Percentiles rank a stretch among this genome's conserved stretches.
Evolutionary conservation across 2,329 filamentous ascomycete species (phyloP).

Genomic region (Colletotrichum godetiae): DNA sequence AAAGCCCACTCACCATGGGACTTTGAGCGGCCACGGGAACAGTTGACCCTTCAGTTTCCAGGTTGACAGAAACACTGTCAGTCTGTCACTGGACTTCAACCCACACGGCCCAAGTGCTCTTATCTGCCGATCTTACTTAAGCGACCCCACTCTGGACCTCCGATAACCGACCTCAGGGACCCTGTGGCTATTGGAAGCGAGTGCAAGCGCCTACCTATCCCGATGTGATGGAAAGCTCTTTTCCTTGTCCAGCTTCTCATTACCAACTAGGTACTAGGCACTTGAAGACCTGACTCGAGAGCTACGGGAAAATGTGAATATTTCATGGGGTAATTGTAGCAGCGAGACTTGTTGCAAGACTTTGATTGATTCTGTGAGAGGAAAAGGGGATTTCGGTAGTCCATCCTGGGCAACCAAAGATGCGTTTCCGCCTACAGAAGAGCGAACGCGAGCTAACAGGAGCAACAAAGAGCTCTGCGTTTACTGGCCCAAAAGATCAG

Average conservation of each 20-base stretch:
- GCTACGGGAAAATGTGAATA: too few species aligned
- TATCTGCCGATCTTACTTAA: slow-evolving; percentile 15
- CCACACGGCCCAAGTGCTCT: not conserved
- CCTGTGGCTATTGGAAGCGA: not conserved
- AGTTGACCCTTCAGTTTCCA: not conserved
- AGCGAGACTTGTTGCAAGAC: not conserved
- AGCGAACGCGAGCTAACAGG: too few species aligned
- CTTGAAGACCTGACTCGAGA: too few species aligned
- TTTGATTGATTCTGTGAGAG: not conserved
- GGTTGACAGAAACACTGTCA: too few species aligned
- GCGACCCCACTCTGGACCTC: slow-evolving; percentile 8
- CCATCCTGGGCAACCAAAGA: too few species aligned
- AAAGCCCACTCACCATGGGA: slow-evolving; percentile 2
- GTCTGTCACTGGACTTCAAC: too few species aligned
- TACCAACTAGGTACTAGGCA: not conserved
- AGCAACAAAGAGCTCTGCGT: too few species aligned
- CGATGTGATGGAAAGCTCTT: not conserved
- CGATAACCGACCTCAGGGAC: slow-evolving; percentile 21
- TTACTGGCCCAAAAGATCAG: too few species aligned
- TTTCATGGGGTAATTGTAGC: too few species aligned
- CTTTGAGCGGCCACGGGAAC: not conserved
- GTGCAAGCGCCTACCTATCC: not conserved
- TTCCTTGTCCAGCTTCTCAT: not conserved
- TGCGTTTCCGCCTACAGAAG: too few species aligned
- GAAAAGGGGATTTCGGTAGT: not conserved